A percentile compares a stretch with the other conserved stretches of the same genome.
phyloP scores from a whole-genome alignment of 768 basidiomycete genomes.

The Pisolithus orientalis region DNA sequence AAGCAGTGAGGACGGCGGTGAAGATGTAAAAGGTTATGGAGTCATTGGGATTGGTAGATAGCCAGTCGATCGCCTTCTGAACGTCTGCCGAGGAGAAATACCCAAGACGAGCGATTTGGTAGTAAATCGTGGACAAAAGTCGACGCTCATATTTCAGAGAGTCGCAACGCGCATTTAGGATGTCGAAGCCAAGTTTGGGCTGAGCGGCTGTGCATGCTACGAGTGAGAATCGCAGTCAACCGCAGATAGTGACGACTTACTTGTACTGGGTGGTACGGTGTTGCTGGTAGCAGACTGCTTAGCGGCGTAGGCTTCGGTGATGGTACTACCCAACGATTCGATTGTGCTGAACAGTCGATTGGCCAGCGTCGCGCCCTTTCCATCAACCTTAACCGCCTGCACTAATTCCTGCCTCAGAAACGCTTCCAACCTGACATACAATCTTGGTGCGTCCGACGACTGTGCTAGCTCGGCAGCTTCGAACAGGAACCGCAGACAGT shows the following conservation, averaged over 20 bases:
- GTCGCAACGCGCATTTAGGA: conserved; percentile 62
- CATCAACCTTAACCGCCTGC: conserved; percentile 26
- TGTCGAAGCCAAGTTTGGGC: conserved; percentile 55
- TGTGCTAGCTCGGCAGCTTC: conserved; percentile 50
- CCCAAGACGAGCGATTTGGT: conserved; percentile 57
- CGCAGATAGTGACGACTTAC: conserved; percentile 26
- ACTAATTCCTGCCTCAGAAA: conserved; percentile 56
- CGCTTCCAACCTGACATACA: conserved; percentile 44
- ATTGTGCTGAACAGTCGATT: conserved; percentile 57
- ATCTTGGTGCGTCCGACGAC: conserved; percentile 36
- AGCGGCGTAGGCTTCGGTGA: conserved; percentile 49
- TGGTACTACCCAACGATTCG: conserved; percentile 47
- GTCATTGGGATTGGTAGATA: conserved; percentile 58
- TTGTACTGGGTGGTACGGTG: conserved; percentile 50
- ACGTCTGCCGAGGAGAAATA: conserved; percentile 56
- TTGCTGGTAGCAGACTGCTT: conserved; percentile 55
- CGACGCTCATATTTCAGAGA: conserved; percentile 73
- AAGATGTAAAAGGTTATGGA: conserved; percentile 66
- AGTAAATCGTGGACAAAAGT: conserved; percentile 56
- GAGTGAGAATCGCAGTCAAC: not conserved
- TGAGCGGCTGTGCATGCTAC: conserved; percentile 28
- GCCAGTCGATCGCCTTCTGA: conserved; percentile 63
- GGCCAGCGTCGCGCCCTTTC: conserved; percentile 41
- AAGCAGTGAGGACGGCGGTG: conserved; percentile 53
- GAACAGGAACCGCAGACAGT: conserved; percentile 64